These are phyloP conservation scores for Cicer chorassanicum DNA, from an alignment of 306 rosid species.

Conservation along the genomic window DNA sequence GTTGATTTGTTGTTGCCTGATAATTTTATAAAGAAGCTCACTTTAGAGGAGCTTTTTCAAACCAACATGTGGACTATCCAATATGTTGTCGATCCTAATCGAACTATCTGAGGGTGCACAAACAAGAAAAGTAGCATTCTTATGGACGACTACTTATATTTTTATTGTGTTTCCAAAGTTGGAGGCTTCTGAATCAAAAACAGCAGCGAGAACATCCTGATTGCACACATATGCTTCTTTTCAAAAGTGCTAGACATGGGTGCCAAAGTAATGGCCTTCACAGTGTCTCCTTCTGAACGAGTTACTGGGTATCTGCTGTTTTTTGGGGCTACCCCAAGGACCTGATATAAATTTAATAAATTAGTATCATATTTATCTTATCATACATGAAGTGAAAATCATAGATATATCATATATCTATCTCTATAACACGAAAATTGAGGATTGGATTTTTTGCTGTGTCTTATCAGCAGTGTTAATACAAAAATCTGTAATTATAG, in stretches of 20 bases:
- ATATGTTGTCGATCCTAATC: not conserved
- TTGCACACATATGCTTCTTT: constrained; percentile 16
- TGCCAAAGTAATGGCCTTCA: constrained; percentile 1
- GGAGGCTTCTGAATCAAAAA: not conserved
- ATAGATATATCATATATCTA: not conserved
- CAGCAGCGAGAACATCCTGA: constrained; percentile 12
- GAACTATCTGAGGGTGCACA: not conserved
- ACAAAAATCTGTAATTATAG: not conserved
- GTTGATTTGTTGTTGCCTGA: constrained; percentile 1
- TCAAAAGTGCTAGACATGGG: not conserved
- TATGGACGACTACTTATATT: constrained; percentile 6
- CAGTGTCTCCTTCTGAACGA: not conserved
- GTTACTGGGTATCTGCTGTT: not conserved
- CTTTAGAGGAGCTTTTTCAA: not conserved
- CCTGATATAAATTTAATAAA: constrained; percentile 6
- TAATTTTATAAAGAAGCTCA: not conserved
- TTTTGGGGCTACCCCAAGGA: constrained; percentile 2
- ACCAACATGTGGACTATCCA: constrained; percentile 2
- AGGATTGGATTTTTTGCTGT: not conserved
- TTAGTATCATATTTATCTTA: not conserved
- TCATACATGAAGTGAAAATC: constrained; percentile 2
- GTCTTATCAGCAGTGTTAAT: not conserved
- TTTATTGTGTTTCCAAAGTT: not conserved
- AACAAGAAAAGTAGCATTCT: constrained; percentile 35
- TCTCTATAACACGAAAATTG: not conserved